Conservation (phyloP, 2,329 filamentous ascomycete genomes). For the Colletotrichum lentis region DNA sequence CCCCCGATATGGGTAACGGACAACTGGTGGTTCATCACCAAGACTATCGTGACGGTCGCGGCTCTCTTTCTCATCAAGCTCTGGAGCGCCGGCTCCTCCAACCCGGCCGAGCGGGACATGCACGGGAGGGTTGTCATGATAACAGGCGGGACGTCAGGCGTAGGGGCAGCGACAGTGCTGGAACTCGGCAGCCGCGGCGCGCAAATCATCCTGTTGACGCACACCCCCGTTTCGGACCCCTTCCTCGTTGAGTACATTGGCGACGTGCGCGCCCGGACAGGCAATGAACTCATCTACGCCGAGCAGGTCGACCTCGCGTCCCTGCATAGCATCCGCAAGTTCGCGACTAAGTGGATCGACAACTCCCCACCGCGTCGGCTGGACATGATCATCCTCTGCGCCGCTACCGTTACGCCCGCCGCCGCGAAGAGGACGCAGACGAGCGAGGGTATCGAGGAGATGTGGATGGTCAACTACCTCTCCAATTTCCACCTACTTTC, state of each 20-base stretch:
- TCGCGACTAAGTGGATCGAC: slow-evolving; percentile 98
- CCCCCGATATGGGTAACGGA: slow-evolving; percentile 58
- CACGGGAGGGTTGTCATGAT: slow-evolving; percentile 94
- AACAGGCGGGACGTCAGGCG: slow-evolving; percentile 92
- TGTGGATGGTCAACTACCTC: slow-evolving; percentile 94
- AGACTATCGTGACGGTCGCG: slow-evolving; percentile 49
- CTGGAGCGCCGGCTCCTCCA: slow-evolving; percentile 79
- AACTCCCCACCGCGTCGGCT: slow-evolving; percentile 88
- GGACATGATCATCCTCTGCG: slow-evolving; percentile 91
- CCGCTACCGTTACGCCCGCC: slow-evolving; percentile 76
- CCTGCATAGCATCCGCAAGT: slow-evolving; percentile 88
- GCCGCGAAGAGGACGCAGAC: slow-evolving; percentile 70
- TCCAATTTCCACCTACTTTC: slow-evolving; percentile 94
- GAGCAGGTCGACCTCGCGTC: slow-evolving; percentile 92
- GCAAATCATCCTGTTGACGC: slow-evolving; percentile 89
- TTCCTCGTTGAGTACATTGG: slow-evolving; percentile 94
- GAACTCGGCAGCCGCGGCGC: slow-evolving; percentile 83
- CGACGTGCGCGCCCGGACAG: slow-evolving; percentile 78
- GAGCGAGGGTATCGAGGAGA: slow-evolving; percentile 82
- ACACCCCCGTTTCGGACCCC: slow-evolving; percentile 79
- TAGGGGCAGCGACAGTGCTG: slow-evolving; percentile 79
- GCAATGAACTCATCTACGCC: slow-evolving; percentile 90
- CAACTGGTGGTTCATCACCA: slow-evolving; percentile 54
- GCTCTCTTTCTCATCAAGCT: slow-evolving; percentile 66
- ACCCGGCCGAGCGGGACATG: slow-evolving; percentile 81